phyloP scores from a whole-genome alignment of 2,329 filamentous ascomycete species.

The Alternaria postmessia region DNA sequence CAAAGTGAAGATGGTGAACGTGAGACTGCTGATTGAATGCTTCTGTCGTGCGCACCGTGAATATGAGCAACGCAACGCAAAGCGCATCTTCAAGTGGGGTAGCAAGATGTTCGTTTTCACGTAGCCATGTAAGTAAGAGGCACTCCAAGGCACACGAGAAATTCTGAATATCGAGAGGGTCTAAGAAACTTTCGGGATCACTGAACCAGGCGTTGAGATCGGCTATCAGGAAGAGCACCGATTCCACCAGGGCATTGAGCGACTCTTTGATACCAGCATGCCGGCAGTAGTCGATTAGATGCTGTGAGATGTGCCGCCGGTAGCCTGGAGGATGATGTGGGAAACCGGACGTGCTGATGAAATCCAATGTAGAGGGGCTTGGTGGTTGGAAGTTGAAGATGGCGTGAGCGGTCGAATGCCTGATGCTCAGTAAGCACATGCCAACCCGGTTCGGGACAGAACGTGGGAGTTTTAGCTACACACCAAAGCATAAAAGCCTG shows the following conservation, averaged over 20 bases:
- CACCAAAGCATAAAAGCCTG: constrained; percentile 54
- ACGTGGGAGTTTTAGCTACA: constrained; percentile 25
- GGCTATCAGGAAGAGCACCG: constrained; percentile 42
- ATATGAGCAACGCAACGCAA: constrained; percentile 49
- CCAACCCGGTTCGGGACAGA: constrained; percentile 33
- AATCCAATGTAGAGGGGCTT: constrained; percentile 42
- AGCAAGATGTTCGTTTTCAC: constrained; percentile 33
- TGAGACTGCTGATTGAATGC: constrained; percentile 38
- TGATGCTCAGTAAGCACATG: constrained; percentile 51
- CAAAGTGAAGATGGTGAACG: constrained; percentile 40
- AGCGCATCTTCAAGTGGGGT: constrained; percentile 46
- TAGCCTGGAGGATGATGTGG: constrained; percentile 44
- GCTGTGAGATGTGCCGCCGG: constrained; percentile 36
- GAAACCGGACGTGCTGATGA: constrained; percentile 36
- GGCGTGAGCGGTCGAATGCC: constrained; percentile 51
- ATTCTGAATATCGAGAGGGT: constrained; percentile 50
- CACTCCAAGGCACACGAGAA: constrained; percentile 47
- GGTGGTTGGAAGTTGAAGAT: constrained; percentile 47
- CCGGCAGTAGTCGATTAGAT: constrained; percentile 42
- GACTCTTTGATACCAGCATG: constrained; percentile 39
- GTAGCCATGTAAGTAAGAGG: constrained; percentile 43
- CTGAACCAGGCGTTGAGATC: constrained; percentile 47
- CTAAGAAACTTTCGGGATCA: constrained; percentile 39
- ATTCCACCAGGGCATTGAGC: constrained; percentile 40
- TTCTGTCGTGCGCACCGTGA: constrained; percentile 47